phyloP scores from a whole-genome alignment of 768 basidiomycete genomes.

The Arthromyces matolae region DNA sequence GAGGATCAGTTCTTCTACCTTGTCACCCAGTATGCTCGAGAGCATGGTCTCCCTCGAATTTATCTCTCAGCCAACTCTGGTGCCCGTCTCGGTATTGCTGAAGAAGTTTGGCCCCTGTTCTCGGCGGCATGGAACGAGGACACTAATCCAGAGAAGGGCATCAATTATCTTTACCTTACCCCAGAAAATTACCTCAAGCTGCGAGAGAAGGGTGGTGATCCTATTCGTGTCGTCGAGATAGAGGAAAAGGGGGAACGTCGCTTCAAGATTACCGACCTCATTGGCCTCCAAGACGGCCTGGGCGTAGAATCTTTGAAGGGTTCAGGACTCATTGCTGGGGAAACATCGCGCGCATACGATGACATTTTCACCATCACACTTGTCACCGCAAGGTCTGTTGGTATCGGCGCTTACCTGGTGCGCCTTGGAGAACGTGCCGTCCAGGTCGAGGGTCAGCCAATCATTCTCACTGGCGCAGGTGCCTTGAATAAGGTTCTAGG shows the following conservation, averaged over 20 bases:
- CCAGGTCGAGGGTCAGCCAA: slow-evolving; percentile 98
- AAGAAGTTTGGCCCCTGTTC: slow-evolving; percentile 86
- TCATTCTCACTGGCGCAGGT: slow-evolving; percentile 95
- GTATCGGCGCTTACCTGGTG: slow-evolving; percentile 98
- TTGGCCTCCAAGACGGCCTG: slow-evolving; percentile 95
- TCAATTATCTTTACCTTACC: slow-evolving; percentile 94
- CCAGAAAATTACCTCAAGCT: slow-evolving; percentile 87
- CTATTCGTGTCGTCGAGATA: slow-evolving; percentile 80
- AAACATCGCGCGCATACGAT: slow-evolving; percentile 97
- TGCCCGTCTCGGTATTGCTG: slow-evolving; percentile 92
- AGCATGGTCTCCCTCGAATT: slow-evolving; percentile 85
- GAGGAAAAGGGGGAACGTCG: slow-evolving; percentile 83
- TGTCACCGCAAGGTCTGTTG: slow-evolving; percentile 97
- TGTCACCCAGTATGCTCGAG: slow-evolving; percentile 89
- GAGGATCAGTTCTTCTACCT: slow-evolving; percentile 98
- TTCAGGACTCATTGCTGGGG: slow-evolving; percentile 97
- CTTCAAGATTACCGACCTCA: slow-evolving; percentile 93
- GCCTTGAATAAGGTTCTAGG: slow-evolving; percentile 99
- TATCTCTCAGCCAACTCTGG: slow-evolving; percentile 99
- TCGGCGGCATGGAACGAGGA: slow-evolving; percentile 88
- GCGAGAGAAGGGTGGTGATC: slow-evolving; percentile 76
- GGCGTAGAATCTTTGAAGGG: slow-evolving; percentile 96
- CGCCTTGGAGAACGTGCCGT: slow-evolving; percentile 96
- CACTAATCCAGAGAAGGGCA: slow-evolving; percentile 85
- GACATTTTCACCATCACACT: slow-evolving; percentile 99